Percentiles rank a stretch among this genome's conserved stretches.
Evolutionary conservation across 768 basidiomycete species (phyloP).

Genomic region (Serendipita sp.): DNA sequence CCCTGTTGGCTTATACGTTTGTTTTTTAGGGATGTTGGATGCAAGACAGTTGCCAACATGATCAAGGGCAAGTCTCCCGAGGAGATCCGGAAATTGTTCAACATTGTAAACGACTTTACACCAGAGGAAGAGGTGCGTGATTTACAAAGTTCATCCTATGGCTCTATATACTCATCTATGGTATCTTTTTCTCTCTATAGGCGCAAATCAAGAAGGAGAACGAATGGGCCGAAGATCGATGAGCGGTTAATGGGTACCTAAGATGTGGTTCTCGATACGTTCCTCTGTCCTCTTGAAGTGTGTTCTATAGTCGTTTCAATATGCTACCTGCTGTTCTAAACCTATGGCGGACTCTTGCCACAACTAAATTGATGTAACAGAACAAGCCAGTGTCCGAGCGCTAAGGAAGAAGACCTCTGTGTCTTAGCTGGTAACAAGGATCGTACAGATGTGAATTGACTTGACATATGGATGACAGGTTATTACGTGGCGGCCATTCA

Average conservation of each 20-base stretch:
- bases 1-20: not conserved
- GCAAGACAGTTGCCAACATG: slow-evolving; percentile 99
- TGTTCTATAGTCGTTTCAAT: no score
- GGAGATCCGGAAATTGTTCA: slow-evolving; percentile 96
- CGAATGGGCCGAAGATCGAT: slow-evolving; percentile 91
- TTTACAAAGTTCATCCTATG: not conserved
- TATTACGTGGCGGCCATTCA: no score
- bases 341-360: no score
- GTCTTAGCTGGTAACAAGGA: no score
- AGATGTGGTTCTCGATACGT: no score
- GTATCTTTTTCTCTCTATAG: slow-evolving; percentile 23
- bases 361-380: no score
- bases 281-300: no score
- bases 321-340: no score
- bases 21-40: slow-evolving; percentile 71
- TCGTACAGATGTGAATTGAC: no score
- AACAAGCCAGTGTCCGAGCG: no score
- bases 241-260: slow-evolving; percentile 17
- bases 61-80: slow-evolving; percentile 99
- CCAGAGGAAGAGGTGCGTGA: slow-evolving; percentile 84
- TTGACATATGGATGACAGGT: no score
- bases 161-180: slow-evolving; percentile 1
- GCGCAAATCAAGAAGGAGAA: slow-evolving; percentile 99
- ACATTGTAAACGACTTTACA: slow-evolving; percentile 96
- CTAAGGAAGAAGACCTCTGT: no score